These are phyloP conservation scores for Pholiota microspora DNA, from an alignment of 768 basidiomycete species.

Conservation along the genomic window DNA sequence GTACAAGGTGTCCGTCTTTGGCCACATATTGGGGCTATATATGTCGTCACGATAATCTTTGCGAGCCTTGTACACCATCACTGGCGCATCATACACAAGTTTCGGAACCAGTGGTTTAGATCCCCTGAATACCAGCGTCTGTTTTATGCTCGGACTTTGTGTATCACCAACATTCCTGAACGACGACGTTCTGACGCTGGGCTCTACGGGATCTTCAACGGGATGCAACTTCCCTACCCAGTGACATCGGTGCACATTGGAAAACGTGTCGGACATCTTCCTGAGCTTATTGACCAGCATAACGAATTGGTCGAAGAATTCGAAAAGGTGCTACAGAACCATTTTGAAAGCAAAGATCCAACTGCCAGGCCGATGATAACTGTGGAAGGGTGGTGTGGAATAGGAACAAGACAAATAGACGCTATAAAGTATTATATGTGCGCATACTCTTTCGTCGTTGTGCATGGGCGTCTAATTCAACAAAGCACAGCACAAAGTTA, in stretches of 20 bases:
- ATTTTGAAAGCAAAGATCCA: constrained; percentile 59
- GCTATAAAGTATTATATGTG: constrained; percentile 46
- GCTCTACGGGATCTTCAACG: constrained; percentile 56
- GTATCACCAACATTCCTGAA: constrained; percentile 66
- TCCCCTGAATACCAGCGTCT: constrained; percentile 70
- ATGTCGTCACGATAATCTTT: constrained; percentile 60
- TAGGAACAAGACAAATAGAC: constrained; percentile 69
- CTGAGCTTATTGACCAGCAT: constrained; percentile 74
- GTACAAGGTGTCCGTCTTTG: constrained; percentile 60
- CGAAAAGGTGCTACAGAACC: constrained; percentile 71
- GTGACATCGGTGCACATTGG: constrained; percentile 74
- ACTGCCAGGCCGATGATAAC: constrained; percentile 58
- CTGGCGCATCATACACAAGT: constrained; percentile 63
- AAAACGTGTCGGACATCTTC: constrained; percentile 67
- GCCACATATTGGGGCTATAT: constrained; percentile 69
- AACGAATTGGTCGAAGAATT: constrained; percentile 76
- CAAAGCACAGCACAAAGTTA: constrained; percentile 24
- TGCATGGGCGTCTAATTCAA: too few species aligned
- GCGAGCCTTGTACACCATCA: constrained; percentile 59
- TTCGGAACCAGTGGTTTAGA: constrained; percentile 73
- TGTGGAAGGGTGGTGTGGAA: constrained; percentile 65
- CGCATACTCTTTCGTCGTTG: constrained; percentile 6
- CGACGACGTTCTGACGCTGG: constrained; percentile 72
- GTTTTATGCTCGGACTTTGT: constrained; percentile 80
- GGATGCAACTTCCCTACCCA: constrained; percentile 61